Base-by-base conservation (phyloP, 306 rosid species). In the Lathyrus tuberosus region DNA sequence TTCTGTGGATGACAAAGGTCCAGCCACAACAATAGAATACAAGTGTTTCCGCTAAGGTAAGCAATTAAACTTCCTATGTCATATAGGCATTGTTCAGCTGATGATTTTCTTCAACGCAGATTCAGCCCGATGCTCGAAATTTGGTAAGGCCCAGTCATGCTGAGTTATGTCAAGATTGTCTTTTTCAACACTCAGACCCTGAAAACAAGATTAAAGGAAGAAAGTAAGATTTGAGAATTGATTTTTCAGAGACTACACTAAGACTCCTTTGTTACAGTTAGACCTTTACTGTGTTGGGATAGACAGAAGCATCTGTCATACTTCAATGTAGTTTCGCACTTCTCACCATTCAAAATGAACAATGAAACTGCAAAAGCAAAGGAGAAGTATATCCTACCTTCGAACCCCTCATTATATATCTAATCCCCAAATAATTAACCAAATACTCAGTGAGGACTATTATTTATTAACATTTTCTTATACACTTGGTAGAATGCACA, bases 111-210 rank as follows among this genome's bases (percentile, higher is more conserved):
- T 86, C 82, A 92, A 76, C 16, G 87, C 96, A 18, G 79, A 85
- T 83, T 89, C 97, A 10, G 96, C 97, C 7, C 83, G 97, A 46
- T 87, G 97, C 89, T 92, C 97, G 6, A 89, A 87, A 77, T 89
- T 92, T 6, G 90, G 95, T 8, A 89, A 70, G 76, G 91, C 92
- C 99, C 99, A 94, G 7, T 94, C 92, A 43, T 94, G 99, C 78
- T 88, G 99, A 10, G 90, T 80, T 78, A 94, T 94, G 87, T 94
- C 99, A n/a, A 94, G 93, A 78, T 85, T 83, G 84, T 94, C 99
- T 80, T 94, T 94, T 87, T 94, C 97, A 40, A 90, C 92, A 67
- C 96, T 74, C 78, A 89, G 82, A 77, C 94, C 88, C 99, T 95
- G 92, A 49, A 64, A 73, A 77, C 65, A 82, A 69, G 38, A 48